These are phyloP conservation scores for Papiliotrema fonsecae DNA, from an alignment of 1,284 basidiomycete genomes.

Conservation along the genomic window DNA sequence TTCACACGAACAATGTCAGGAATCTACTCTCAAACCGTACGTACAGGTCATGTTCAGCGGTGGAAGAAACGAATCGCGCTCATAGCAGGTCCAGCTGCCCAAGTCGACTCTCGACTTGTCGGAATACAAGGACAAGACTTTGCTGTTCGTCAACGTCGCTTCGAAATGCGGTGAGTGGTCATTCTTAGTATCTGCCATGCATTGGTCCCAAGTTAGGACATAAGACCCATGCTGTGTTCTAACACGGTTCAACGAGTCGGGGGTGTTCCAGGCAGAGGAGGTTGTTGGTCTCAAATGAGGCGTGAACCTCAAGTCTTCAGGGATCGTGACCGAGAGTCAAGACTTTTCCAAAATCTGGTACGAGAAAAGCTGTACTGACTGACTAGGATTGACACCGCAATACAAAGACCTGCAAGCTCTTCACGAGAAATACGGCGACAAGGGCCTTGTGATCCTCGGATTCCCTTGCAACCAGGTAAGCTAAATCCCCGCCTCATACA, in stretches of 20 bases:
- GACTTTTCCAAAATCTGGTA: too few species aligned
- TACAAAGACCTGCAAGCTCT: conserved; percentile 79
- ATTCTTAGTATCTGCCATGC: not conserved
- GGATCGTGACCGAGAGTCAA: too few species aligned
- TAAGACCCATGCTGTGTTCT: too few species aligned
- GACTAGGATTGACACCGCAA: conserved; percentile 83
- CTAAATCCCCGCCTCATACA: too few species aligned
- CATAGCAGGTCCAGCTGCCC: conserved; percentile 43
- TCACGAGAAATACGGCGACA: conserved; percentile 76
- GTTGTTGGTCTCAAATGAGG: too few species aligned
- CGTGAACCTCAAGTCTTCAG: too few species aligned
- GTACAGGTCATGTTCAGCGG: too few species aligned
- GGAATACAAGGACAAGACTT: conserved; percentile 42
- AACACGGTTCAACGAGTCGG: too few species aligned
- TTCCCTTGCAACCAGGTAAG: conserved; percentile 88
- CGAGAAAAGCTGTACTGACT: too few species aligned
- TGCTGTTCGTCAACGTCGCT: conserved; percentile 48
- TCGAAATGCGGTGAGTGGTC: conserved; percentile 38
- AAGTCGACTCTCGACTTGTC: conserved; percentile 32
- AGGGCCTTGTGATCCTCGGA: conserved; percentile 71
- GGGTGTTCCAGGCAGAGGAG: too few species aligned
- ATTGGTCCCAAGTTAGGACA: too few species aligned
- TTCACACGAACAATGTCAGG: conserved; percentile 45
- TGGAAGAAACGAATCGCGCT: too few species aligned
- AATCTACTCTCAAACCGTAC: conserved; percentile 41